Conservation (phyloP, 179 eudicot species). For the Patellifolia procumbens region DNA sequence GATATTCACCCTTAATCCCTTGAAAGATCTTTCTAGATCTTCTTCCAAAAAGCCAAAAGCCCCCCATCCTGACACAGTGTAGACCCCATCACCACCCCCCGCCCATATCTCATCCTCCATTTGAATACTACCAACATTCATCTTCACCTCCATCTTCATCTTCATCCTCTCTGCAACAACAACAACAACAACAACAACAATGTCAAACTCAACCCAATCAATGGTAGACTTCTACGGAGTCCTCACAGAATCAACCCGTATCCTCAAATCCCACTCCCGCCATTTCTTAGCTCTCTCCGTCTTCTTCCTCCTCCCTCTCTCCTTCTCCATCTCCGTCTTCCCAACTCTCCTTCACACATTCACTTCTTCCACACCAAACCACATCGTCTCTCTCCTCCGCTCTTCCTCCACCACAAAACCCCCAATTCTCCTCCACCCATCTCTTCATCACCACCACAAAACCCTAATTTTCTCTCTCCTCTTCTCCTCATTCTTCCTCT, state of each 20-base stretch:
- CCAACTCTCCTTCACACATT: conserved; percentile 42
- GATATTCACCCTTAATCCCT: too few species aligned
- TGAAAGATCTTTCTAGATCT: too few species aligned
- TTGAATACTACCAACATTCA: too few species aligned
- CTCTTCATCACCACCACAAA: not conserved
- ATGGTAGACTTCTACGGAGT: conserved; percentile 40
- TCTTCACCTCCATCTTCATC: not conserved
- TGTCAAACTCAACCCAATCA: conserved; percentile 31
- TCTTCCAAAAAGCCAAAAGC: too few species aligned
- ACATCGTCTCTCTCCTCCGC: conserved; percentile 34
- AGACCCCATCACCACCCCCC: too few species aligned
- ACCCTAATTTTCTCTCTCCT: conserved; percentile 35
- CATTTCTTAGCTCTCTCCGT: conserved; percentile 67
- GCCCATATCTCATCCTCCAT: too few species aligned
- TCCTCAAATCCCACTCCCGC: conserved; percentile 58
- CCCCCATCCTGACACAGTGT: too few species aligned
- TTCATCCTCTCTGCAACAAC: not conserved
- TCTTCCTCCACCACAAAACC: not conserved
- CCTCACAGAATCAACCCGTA: conserved; percentile 47
- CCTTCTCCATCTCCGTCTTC: conserved; percentile 47
- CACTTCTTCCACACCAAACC: conserved; percentile 25
- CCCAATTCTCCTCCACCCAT: conserved; percentile 12
- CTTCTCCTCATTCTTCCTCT: conserved; percentile 27
- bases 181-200: too few species aligned
- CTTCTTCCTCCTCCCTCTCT: conserved; percentile 61